phyloP scores from a whole-genome alignment of 23 red algal genomes.

The Gracilaria caudata region DNA sequence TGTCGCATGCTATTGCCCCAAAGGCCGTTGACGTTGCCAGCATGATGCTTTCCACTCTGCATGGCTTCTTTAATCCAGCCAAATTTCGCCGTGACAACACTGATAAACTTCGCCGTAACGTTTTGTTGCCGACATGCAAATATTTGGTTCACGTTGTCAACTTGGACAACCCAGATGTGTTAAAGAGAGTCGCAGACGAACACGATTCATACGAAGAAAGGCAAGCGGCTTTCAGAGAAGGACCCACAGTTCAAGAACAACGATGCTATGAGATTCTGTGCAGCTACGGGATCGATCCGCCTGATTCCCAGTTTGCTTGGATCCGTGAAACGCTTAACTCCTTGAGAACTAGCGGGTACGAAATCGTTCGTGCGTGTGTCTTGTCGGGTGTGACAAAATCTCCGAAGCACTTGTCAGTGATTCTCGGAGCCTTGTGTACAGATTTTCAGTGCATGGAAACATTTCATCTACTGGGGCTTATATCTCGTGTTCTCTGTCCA shows the following conservation, averaged over 20 bases:
- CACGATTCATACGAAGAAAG: constrained; percentile 27
- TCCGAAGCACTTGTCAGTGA: constrained; percentile 2
- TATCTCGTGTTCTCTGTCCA: constrained; percentile 21
- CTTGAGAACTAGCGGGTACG: constrained; percentile 45
- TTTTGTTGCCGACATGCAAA: constrained; percentile 47
- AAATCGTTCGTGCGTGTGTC: constrained; percentile 47
- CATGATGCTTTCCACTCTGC: constrained; percentile 28
- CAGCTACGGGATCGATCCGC: constrained; percentile 41
- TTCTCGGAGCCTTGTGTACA: constrained; percentile 18
- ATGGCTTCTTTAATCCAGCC: constrained; percentile 34
- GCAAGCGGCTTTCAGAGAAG: constrained; percentile 16
- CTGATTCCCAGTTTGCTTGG: constrained; percentile 12
- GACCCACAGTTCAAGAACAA: constrained; percentile 22
- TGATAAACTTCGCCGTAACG: constrained; percentile 6
- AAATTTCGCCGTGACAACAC: constrained; percentile 24
- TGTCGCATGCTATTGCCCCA: constrained; percentile 52
- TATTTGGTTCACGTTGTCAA: constrained; percentile 42
- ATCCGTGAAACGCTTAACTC: constrained; percentile 35
- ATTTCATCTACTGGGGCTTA: constrained; percentile 30
- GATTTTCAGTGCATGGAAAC: constrained; percentile 52
- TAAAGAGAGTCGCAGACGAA: constrained; percentile 14
- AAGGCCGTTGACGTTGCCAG: constrained; percentile 25
- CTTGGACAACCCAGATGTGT: constrained; percentile 35
- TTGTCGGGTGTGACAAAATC: constrained; percentile 50
- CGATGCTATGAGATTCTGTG: constrained; percentile 40